These are phyloP conservation scores for Cryptomeria japonica DNA, from an alignment of 75 land plant species.

Conservation along the genomic window DNA sequence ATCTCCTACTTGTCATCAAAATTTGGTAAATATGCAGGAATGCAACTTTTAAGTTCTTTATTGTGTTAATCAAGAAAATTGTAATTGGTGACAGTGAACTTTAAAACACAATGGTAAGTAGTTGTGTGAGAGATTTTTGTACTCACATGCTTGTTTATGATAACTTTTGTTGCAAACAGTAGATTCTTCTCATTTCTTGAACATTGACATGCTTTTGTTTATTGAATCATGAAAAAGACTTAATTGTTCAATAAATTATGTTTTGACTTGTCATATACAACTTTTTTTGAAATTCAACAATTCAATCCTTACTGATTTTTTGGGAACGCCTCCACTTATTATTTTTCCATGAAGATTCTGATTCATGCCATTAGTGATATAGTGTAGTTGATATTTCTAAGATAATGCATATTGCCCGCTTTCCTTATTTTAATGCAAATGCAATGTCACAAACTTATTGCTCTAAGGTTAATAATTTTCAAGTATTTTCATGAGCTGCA, in stretches of 20 bases:
- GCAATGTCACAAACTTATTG: not conserved
- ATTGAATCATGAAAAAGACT: not conserved
- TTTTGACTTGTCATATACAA: not conserved
- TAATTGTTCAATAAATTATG: not conserved
- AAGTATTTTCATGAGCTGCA: not conserved
- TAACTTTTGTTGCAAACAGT: not conserved
- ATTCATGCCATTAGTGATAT: not conserved
- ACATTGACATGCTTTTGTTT: not conserved
- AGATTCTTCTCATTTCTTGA: not conserved
- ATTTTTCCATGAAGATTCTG: not conserved
- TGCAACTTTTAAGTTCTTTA: not conserved
- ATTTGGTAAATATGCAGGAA: not conserved
- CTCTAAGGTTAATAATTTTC: not conserved
- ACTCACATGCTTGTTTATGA: not conserved
- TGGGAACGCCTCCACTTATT: not conserved
- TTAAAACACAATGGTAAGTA: not conserved
- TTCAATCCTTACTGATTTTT: not conserved
- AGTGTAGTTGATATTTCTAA: not conserved
- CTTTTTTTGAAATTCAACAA: not conserved
- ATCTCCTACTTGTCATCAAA: conserved; percentile 4
- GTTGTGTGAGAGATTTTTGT: not conserved
- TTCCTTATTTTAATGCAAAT: not conserved
- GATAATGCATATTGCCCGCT: not conserved
- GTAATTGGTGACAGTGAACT: not conserved
- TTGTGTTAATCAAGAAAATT: not conserved